phyloP scores from a whole-genome alignment of 371 early-diverging fungal genomes.

The Fennellomyces sp. region DNA sequence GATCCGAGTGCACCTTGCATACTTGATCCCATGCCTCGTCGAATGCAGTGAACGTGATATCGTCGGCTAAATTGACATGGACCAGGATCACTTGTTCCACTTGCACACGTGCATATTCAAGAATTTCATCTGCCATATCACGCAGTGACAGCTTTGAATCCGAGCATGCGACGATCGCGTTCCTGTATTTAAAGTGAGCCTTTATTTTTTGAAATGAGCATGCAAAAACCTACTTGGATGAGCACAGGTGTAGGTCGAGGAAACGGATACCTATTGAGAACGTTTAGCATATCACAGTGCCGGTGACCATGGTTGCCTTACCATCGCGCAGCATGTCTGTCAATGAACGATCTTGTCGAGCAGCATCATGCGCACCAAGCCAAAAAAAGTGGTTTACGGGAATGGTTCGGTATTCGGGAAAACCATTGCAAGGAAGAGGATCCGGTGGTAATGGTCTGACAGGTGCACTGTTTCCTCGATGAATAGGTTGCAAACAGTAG shows the following conservation, averaged over 20 bases:
- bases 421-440: slow-evolving; percentile 39
- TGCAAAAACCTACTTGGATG: slow-evolving; percentile 1
- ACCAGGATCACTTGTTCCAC: slow-evolving; percentile 33
- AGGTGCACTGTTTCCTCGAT: slow-evolving; percentile 5
- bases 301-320: too few species aligned
- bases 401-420: slow-evolving; percentile 30
- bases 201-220: background rate
- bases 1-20: slow-evolving; percentile 35
- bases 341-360: slow-evolving; percentile 15
- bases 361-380: slow-evolving; percentile 31
- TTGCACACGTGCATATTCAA: slow-evolving; percentile 22
- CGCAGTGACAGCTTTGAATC: slow-evolving; percentile 12
- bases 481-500: background rate
- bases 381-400: slow-evolving; percentile 40
- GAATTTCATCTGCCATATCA: slow-evolving; percentile 24
- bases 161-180: slow-evolving; percentile 2
- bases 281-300: background rate
- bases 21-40: slow-evolving; percentile 33
- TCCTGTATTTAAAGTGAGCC: background rate
- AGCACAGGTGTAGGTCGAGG: slow-evolving; percentile 18
- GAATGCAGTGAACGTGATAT: slow-evolving; percentile 15
- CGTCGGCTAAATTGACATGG: slow-evolving; percentile 16
- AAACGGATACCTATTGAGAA: slow-evolving; percentile 16
- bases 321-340: slow-evolving; percentile 30
- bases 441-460: background rate